phyloP scores from a whole-genome alignment of 2,329 filamentous ascomycete genomes.

The Lasiodiplodia sp. region DNA sequence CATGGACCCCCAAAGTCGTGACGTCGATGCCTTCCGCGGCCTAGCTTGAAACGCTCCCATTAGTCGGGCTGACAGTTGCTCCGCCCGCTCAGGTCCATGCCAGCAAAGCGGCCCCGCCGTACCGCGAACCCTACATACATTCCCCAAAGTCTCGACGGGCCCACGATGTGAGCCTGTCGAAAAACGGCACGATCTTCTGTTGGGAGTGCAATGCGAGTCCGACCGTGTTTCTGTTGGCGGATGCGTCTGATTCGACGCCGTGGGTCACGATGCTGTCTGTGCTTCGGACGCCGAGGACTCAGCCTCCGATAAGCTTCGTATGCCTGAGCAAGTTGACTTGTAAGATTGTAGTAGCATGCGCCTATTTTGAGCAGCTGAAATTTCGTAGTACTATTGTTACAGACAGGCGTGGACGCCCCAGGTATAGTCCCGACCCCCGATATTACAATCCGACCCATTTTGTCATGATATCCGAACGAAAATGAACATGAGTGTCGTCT shows the following conservation, averaged over 20 bases:
- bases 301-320: conserved; percentile 17
- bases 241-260: neutral
- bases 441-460: conserved; percentile 10
- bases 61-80: neutral
- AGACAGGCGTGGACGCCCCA: neutral
- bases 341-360: neutral
- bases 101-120: neutral
- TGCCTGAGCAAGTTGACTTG: neutral
- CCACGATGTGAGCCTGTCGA: neutral
- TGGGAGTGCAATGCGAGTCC: neutral
- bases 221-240: neutral
- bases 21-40: conserved; percentile 10
- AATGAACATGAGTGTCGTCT: neutral
- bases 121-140: neutral
- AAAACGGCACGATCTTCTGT: conserved; percentile 2
- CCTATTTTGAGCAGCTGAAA: conserved; percentile 21
- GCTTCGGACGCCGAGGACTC: conserved; percentile 11
- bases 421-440: neutral
- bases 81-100: neutral
- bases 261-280: neutral
- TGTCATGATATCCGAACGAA: neutral
- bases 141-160: conserved; percentile 1
- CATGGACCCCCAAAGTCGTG: conserved; percentile 19
- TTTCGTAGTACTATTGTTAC: conserved; percentile 10
- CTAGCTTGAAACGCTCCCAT: neutral